Percentiles rank a stretch among this genome's conserved stretches.
phyloP scores from a whole-genome alignment of 2,329 filamentous ascomycete genomes.

The Emergomyces orientalis region DNA sequence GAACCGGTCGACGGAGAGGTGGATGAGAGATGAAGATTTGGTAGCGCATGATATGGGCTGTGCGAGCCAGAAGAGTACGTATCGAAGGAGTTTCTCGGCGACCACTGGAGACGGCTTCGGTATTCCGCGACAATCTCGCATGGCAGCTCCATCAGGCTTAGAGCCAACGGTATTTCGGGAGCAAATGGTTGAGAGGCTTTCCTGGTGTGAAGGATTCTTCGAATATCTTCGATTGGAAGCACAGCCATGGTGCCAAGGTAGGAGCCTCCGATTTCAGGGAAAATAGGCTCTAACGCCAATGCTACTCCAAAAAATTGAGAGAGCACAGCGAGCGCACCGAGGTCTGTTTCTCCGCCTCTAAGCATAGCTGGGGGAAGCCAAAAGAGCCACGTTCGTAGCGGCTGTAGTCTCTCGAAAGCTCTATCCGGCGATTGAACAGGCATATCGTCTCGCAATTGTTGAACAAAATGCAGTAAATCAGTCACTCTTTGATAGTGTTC shows the following conservation, averaged over 20 bases:
- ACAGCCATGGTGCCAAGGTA: slow-evolving; percentile 78
- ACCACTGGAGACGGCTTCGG: slow-evolving; percentile 59
- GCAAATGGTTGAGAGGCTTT: slow-evolving; percentile 51
- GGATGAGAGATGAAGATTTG: slow-evolving; percentile 25
- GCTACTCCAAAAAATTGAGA: slow-evolving; percentile 88
- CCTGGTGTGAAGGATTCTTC: slow-evolving; percentile 61
- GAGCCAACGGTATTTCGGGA: slow-evolving; percentile 51
- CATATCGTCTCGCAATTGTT: slow-evolving; percentile 61
- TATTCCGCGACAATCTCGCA: slow-evolving; percentile 61
- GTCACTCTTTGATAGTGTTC: slow-evolving; percentile 60
- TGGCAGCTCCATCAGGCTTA: slow-evolving; percentile 63
- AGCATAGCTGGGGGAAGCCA: slow-evolving; percentile 85
- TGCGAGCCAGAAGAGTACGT: slow-evolving; percentile 30
- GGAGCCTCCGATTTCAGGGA: slow-evolving; percentile 80
- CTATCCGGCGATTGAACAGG: slow-evolving; percentile 63
- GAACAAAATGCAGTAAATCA: slow-evolving; percentile 63
- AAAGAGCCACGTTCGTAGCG: slow-evolving; percentile 85
- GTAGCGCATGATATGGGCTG: slow-evolving; percentile 28
- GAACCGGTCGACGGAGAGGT: slow-evolving; percentile 32
- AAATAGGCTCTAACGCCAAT: slow-evolving; percentile 78
- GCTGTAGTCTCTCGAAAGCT: slow-evolving; percentile 82
- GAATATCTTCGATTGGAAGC: slow-evolving; percentile 76
- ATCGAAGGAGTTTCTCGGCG: slow-evolving; percentile 29
- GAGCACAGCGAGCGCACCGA: slow-evolving; percentile 70
- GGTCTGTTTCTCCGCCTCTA: slow-evolving; percentile 64